Conservation (phyloP, 805 yeast genomes). For the Candida odintsovae region DNA sequence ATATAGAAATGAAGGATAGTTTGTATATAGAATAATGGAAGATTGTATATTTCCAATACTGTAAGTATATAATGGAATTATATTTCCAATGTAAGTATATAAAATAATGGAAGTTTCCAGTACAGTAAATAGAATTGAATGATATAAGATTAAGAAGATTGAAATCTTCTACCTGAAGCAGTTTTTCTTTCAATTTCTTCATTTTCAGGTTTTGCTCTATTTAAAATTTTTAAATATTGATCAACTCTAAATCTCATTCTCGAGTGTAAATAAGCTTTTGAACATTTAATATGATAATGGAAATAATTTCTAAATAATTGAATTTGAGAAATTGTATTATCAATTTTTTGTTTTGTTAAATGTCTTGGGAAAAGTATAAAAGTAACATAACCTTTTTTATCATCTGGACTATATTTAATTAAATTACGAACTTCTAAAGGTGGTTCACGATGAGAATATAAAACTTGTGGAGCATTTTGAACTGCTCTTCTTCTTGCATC, state of each 20-base stretch:
- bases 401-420: slow-evolving; percentile 33
- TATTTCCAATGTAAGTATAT: too few relatives aligned
- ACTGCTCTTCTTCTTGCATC: slow-evolving; percentile 94
- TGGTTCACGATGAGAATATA: slow-evolving; percentile 85
- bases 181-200: slow-evolving; percentile 54
- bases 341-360: slow-evolving; percentile 58
- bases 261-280: slow-evolving; percentile 96
- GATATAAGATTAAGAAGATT: not conserved
- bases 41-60: slow-evolving; percentile 1
- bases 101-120: too few relatives aligned
- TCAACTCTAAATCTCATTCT: slow-evolving; percentile 96
- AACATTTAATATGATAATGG: slow-evolving; percentile 97
- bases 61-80: not conserved
- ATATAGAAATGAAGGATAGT: too few relatives aligned
- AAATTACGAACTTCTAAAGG: slow-evolving; percentile 74
- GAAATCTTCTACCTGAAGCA: slow-evolving; percentile 26
- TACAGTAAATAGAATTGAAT: too few relatives aligned
- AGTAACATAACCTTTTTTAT: slow-evolving; percentile 50
- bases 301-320: slow-evolving; percentile 92
- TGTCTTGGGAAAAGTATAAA: slow-evolving; percentile 83
- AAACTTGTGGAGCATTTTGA: slow-evolving; percentile 97
- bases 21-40: not conserved
- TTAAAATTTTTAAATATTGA: slow-evolving; percentile 89
- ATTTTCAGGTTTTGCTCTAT: slow-evolving; percentile 93
- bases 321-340: slow-evolving; percentile 86